These are phyloP conservation scores for Podaxis mareebaensis DNA, from an alignment of 768 basidiomycete species.

Conservation along the genomic window DNA sequence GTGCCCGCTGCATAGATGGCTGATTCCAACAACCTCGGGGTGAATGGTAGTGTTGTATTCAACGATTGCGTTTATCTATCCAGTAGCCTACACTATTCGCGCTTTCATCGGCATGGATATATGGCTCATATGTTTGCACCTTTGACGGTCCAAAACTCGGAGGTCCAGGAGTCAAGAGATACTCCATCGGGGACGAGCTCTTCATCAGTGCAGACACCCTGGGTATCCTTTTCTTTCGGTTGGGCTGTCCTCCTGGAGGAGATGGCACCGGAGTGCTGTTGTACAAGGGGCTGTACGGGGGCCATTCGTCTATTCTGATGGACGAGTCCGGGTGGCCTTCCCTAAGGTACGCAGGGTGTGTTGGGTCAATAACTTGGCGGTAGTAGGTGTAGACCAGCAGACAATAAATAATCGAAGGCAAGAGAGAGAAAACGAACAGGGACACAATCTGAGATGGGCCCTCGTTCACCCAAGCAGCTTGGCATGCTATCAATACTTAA, in stretches of 20 bases:
- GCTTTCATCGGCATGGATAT: not conserved
- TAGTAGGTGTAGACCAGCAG: conserved; percentile 40
- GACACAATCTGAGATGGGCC: conserved; percentile 38
- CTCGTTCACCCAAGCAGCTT: conserved; percentile 37
- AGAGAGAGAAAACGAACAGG: conserved; percentile 37
- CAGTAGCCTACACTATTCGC: not conserved
- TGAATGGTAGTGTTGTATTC: not conserved
- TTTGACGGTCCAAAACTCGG: conserved; percentile 22
- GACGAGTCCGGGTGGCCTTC: conserved; percentile 14
- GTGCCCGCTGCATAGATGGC: conserved; percentile 32
- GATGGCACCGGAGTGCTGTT: conserved; percentile 11
- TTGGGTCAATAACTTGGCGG: conserved; percentile 37
- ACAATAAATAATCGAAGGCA: conserved; percentile 37
- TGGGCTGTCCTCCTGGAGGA: conserved; percentile 8
- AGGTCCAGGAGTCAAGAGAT: conserved; percentile 28
- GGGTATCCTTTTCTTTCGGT: conserved; percentile 7
- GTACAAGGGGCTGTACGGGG: conserved; percentile 16
- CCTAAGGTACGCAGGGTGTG: conserved; percentile 36
- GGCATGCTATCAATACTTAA: conserved; percentile 31
- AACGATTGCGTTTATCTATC: not conserved
- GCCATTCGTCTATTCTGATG: conserved; percentile 18
- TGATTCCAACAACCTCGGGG: not conserved
- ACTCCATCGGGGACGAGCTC: conserved; percentile 30
- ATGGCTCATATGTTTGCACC: not conserved
- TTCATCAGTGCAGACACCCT: conserved; percentile 23